Percentiles rank a stretch among this genome's conserved stretches.
phyloP scores from a whole-genome alignment of 805 yeast genomes.

The Priceomyces castillae region DNA sequence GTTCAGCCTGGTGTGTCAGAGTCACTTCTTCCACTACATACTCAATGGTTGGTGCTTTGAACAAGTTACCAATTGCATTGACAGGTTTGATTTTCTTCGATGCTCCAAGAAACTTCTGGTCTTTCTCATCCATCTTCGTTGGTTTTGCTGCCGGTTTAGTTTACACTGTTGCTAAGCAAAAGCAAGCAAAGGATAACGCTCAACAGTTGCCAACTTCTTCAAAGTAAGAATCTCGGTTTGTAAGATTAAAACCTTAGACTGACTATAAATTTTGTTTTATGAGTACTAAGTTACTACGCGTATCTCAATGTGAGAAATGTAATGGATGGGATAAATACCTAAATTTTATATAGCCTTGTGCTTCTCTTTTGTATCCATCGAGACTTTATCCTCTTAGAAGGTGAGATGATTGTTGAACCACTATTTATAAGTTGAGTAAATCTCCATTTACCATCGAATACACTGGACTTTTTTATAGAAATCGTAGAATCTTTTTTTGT shows the following conservation, averaged over 20 bases:
- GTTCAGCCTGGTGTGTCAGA: slow-evolving; percentile 99
- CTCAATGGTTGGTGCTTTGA: slow-evolving; percentile 98
- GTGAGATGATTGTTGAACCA: background rate
- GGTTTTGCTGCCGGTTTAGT: slow-evolving; percentile 96
- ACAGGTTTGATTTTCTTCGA: slow-evolving; percentile 94
- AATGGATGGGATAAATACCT: background rate
- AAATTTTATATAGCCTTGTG: background rate
- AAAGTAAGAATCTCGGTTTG: slow-evolving; percentile 4
- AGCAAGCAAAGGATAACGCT: slow-evolving; percentile 57
- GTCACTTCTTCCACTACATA: slow-evolving; percentile 98
- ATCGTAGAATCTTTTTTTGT: too few relatives aligned
- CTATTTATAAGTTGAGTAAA: background rate
- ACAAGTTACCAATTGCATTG: slow-evolving; percentile 95
- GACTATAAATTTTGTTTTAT: too few relatives aligned
- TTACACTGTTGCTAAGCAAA: slow-evolving; percentile 92
- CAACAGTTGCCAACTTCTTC: slow-evolving; percentile 30
- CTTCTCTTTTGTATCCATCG: background rate
- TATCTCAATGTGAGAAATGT: background rate
- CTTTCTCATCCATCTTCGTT: slow-evolving; percentile 83
- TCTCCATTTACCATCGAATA: background rate
- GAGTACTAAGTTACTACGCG: background rate
- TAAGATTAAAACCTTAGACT: background rate
- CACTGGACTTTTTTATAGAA: background rate
- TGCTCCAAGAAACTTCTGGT: slow-evolving; percentile 90
- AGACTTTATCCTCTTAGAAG: too few relatives aligned